These are phyloP conservation scores for Monilinia vaccinii-corymbosi DNA, from an alignment of 2,329 filamentous ascomycete genomes.

Conservation along the genomic window DNA sequence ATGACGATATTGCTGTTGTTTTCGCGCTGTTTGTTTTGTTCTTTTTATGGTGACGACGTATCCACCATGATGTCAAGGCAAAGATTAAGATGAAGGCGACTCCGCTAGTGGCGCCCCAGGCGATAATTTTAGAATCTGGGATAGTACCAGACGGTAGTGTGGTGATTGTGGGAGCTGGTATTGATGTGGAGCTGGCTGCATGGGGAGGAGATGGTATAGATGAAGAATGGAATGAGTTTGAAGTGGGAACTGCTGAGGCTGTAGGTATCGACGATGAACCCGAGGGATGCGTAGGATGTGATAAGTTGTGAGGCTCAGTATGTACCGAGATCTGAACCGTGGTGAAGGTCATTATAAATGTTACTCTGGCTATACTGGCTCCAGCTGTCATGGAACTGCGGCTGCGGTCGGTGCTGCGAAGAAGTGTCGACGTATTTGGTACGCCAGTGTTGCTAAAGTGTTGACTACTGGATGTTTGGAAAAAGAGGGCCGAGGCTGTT, in stretches of 20 bases:
- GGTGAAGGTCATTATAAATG: neutral
- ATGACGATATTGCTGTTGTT: neutral
- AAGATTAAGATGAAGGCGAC: neutral
- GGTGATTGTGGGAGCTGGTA: neutral
- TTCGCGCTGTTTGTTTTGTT: neutral
- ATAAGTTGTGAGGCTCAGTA: neutral
- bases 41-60: neutral
- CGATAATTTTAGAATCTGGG: neutral
- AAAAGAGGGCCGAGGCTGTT: neutral
- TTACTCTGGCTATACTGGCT: neutral
- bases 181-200: neutral
- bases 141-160: neutral
- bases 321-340: neutral
- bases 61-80: neutral
- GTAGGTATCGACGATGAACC: neutral
- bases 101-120: neutral
- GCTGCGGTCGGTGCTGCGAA: neutral
- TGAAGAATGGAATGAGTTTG: neutral
- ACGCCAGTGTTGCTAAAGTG: neutral
- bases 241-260: neutral
- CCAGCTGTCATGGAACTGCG: neutral
- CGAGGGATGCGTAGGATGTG: neutral
- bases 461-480: neutral
- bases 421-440: neutral
- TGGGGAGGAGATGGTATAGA: neutral